phyloP scores from a whole-genome alignment of 306 rosid genomes.

The Medicago lupulina region DNA sequence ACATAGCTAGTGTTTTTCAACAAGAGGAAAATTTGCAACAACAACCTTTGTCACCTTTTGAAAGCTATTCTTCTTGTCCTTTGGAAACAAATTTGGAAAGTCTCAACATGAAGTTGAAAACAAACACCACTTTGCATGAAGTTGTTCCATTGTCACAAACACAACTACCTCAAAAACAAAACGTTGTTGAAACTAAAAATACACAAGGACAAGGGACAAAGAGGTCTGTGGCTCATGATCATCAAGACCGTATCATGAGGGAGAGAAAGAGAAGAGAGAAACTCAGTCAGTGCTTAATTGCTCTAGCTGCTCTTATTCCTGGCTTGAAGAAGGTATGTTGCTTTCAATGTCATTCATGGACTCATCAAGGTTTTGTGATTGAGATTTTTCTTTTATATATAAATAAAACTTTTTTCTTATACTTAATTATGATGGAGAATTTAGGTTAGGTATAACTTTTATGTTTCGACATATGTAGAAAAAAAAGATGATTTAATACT shows the following conservation, averaged over 20 bases:
- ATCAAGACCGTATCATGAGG: constrained; percentile 68
- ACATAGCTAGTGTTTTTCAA: constrained; percentile 34
- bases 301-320: constrained; percentile 76
- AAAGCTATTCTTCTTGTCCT: constrained; percentile 43
- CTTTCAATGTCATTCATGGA: neutral
- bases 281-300: constrained; percentile 68
- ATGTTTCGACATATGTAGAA: too few relatives aligned
- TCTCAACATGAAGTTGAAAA: constrained; percentile 30
- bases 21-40: constrained; percentile 32
- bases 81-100: constrained; percentile 33
- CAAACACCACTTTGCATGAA: neutral
- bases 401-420: too few relatives aligned
- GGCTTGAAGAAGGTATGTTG: constrained; percentile 71
- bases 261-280: constrained; percentile 86
- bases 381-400: too few relatives aligned
- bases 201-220: too few relatives aligned
- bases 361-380: neutral
- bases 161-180: neutral
- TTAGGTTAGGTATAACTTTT: too few relatives aligned
- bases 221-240: constrained; percentile 46
- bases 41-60: constrained; percentile 48
- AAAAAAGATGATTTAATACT: too few relatives aligned
- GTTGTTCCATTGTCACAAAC: neutral
- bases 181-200: too few relatives aligned
- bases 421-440: too few relatives aligned